Conservation (phyloP, 2,329 filamentous ascomycete genomes). For the Grosmannia clavigera region DNA sequence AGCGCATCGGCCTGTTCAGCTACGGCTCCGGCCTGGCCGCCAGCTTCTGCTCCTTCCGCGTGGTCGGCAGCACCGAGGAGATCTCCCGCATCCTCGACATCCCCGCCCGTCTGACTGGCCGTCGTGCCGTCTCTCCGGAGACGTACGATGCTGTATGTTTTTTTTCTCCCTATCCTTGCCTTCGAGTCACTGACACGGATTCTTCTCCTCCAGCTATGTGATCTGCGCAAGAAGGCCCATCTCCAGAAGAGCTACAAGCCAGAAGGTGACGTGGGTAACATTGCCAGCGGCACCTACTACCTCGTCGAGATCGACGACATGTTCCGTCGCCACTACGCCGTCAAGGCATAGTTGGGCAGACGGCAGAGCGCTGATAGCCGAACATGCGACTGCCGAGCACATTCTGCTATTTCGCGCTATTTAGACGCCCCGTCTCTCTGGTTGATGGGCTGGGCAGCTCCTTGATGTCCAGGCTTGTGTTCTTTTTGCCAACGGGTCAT, state of each 20-base stretch:
- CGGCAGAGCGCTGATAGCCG: not conserved
- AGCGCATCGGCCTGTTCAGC: constrained; percentile 65
- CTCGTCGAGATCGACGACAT: constrained; percentile 70
- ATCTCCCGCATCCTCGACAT: constrained; percentile 60
- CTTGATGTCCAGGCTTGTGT: not conserved
- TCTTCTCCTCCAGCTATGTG: constrained; percentile 50
- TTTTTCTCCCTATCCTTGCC: not conserved
- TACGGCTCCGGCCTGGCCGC: constrained; percentile 66
- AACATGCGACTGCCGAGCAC: not conserved
- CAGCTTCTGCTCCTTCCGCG: constrained; percentile 61
- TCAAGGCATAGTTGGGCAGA: constrained; percentile 49
- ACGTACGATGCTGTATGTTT: constrained; percentile 59
- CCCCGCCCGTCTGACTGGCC: constrained; percentile 51
- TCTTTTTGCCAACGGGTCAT: not conserved
- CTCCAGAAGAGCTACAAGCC: constrained; percentile 69
- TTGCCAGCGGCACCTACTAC: constrained; percentile 61
- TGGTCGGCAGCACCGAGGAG: constrained; percentile 56
- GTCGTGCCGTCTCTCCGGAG: constrained; percentile 55
- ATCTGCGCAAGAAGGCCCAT: constrained; percentile 71
- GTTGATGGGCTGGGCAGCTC: not conserved
- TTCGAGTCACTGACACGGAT: not conserved
- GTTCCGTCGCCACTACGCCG: constrained; percentile 67
- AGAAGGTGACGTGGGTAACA: constrained; percentile 52
- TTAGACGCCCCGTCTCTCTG: not conserved
- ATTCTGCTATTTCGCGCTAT: not conserved